Evolutionary conservation across 2,329 filamentous ascomycete species (phyloP).

Genomic region (Aspergillus pseudoterreus): DNA sequence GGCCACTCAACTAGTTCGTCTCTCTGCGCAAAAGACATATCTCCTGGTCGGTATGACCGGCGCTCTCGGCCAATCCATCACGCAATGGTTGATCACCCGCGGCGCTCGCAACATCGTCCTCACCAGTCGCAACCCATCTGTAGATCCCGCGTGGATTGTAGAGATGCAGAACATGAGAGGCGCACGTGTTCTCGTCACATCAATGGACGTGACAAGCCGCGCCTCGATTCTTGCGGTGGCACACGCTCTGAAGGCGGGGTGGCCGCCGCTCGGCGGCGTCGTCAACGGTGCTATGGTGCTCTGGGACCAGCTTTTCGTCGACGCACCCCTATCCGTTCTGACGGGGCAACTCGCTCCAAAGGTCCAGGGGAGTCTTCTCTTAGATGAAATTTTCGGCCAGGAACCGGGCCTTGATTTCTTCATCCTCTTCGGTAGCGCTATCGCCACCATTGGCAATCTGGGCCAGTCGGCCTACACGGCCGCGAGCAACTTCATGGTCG

Average conservation of each 20-base stretch:
- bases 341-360: constrained; percentile 2
- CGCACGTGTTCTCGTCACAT: background rate
- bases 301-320: constrained; percentile 2
- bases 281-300: constrained; percentile 9
- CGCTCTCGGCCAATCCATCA: background rate
- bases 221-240: background rate
- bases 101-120: background rate
- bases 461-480: constrained; percentile 9
- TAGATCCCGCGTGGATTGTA: background rate
- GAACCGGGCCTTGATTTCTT: constrained; percentile 9
- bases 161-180: background rate
- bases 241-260: background rate
- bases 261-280: constrained; percentile 10
- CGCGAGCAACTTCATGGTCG: constrained; percentile 4
- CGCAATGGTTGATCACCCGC: background rate
- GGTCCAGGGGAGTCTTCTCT: constrained; percentile 1
- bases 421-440: constrained; percentile 6
- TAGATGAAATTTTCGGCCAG: constrained; percentile 7
- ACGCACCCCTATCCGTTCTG: constrained; percentile 1
- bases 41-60: background rate
- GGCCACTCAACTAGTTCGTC: background rate
- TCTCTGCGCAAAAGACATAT: background rate
- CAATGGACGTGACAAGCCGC: constrained; percentile 5
- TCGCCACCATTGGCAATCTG: constrained; percentile 3
- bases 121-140: background rate